These are phyloP conservation scores for Kuraishia piskuri DNA, from an alignment of 805 yeast species.

Conservation along the genomic window DNA sequence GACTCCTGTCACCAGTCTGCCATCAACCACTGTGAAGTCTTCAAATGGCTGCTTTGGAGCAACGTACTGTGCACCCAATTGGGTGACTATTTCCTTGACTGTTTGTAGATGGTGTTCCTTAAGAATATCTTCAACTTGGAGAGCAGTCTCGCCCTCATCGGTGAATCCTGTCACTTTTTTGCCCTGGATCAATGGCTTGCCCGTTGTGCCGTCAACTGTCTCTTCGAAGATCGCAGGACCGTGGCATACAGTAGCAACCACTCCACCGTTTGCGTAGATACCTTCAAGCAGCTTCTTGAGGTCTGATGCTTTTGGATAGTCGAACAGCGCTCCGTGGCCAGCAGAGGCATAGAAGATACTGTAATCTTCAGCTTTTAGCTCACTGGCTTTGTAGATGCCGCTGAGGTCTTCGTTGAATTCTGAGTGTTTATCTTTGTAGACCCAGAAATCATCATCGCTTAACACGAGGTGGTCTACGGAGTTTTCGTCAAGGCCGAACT, in stretches of 20 bases:
- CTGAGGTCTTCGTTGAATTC: constrained; percentile 29
- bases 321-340: constrained; percentile 57
- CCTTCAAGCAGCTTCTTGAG: constrained; percentile 36
- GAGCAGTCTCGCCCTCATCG: constrained; percentile 37
- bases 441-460: constrained; percentile 33
- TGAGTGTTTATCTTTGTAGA: constrained; percentile 25
- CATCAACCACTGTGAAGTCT: constrained; percentile 43
- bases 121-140: constrained; percentile 20
- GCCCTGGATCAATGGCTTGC: constrained; percentile 39
- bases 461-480: constrained; percentile 34
- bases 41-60: constrained; percentile 45
- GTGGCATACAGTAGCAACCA: constrained; percentile 59
- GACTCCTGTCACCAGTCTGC: constrained; percentile 54
- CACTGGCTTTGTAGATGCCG: constrained; percentile 36
- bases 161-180: constrained; percentile 55
- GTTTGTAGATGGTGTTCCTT: constrained; percentile 21
- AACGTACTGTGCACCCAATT: constrained; percentile 33
- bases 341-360: constrained; percentile 53
- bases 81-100: constrained; percentile 28
- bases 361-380: constrained; percentile 39
- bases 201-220: constrained; percentile 31
- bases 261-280: constrained; percentile 43
- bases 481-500: constrained; percentile 49
- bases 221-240: constrained; percentile 55
- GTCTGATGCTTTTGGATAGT: constrained; percentile 42